Evolutionary conservation across 164 flowering plant species (phyloP).

Genomic region (grape (Vitis vinifera)): ASM3070453v1 NC_081819.1:10917501-10918000

Average conservation of each 20-base stretch:
- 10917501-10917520: constrained; percentile 17
- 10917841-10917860: constrained; percentile 93
- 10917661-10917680: constrained; percentile 99
- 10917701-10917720: constrained; percentile 93
- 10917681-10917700: constrained; percentile 88
- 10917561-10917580: constrained; percentile 40
- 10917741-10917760: constrained; percentile 82
- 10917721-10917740: constrained; percentile 86
- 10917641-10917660: constrained; percentile 79
- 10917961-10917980: not conserved
- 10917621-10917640: constrained; percentile 86
- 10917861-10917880: constrained; percentile 91
- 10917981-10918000: not conserved
- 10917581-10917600: constrained; percentile 90
- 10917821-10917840: constrained; percentile 90
- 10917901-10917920: constrained; percentile 86
- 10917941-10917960: constrained; percentile 67
- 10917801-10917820: constrained; percentile 98
- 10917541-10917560: constrained; percentile 20
- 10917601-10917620: constrained; percentile 89
- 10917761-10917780: constrained; percentile 87
- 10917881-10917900: constrained; percentile 81
- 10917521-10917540: constrained; percentile 6
- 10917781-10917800: constrained; percentile 94
- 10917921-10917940: constrained; percentile 92